A percentile compares a stretch with the other conserved stretches of the same genome.
These are phyloP conservation scores for Boletus speciosus DNA, from an alignment of 768 basidiomycete species.

Conservation along the genomic window DNA sequence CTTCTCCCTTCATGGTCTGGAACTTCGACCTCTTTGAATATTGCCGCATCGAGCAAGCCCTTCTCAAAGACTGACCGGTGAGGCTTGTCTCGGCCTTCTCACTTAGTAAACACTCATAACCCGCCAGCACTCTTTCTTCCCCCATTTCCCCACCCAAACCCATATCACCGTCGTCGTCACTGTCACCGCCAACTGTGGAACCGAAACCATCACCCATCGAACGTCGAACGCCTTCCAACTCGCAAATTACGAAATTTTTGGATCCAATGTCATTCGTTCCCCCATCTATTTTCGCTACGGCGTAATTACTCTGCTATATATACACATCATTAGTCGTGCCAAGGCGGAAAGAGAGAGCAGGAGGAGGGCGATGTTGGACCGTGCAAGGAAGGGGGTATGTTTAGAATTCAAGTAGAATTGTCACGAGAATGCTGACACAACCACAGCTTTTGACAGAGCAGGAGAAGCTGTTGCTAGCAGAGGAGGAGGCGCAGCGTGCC, in stretches of 20 bases:
- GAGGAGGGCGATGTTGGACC: conserved; percentile 64
- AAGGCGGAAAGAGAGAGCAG: conserved; percentile 71
- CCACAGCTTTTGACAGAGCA: conserved; percentile 57
- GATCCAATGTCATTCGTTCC: conserved; percentile 55
- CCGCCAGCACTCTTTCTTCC: conserved; percentile 41
- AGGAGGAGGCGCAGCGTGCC: conserved; percentile 44
- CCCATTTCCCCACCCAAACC: conserved; percentile 23
- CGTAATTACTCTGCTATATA: conserved; percentile 42
- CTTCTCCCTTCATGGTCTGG: conserved; percentile 8
- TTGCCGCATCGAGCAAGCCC: conserved; percentile 27
- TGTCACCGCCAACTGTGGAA: conserved; percentile 3
- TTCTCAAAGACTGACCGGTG: conserved; percentile 63
- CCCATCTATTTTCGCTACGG: conserved; percentile 61
- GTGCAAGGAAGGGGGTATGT: conserved; percentile 74
- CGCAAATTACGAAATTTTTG: conserved; percentile 34
- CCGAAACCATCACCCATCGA: conserved; percentile 16
- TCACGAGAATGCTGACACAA: neutral
- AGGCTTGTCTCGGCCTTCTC: conserved; percentile 31
- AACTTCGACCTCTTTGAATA: conserved; percentile 12
- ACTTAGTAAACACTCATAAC: conserved; percentile 64
- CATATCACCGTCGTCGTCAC: neutral
- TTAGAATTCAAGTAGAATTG: neutral
- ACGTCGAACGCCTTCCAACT: conserved; percentile 32
- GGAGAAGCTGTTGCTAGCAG: conserved; percentile 58
- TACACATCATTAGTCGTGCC: conserved; percentile 51